Evolutionary conservation across 2,329 filamentous ascomycete genomes (phyloP).

Genomic region (Balansia obtecta): DNA sequence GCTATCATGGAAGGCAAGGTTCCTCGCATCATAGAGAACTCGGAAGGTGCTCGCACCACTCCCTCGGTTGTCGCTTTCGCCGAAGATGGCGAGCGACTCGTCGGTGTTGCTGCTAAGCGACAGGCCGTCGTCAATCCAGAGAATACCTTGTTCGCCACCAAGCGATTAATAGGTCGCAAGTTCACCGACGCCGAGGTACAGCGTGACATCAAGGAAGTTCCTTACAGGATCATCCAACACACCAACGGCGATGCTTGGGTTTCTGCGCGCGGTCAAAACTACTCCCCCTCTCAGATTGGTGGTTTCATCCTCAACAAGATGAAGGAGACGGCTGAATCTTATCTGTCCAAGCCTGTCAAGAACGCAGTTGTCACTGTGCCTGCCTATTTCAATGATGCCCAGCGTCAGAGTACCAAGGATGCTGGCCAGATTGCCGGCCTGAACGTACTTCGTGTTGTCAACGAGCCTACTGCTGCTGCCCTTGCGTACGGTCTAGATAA

Average conservation of each 20-base stretch:
- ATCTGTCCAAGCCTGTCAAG: constrained; percentile 81
- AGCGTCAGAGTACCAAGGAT: constrained; percentile 97
- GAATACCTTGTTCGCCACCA: constrained; percentile 96
- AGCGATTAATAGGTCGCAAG: constrained; percentile 97
- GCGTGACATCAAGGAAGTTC: constrained; percentile 93
- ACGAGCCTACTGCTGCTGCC: constrained; percentile 93
- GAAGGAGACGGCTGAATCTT: constrained; percentile 96
- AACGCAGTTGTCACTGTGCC: constrained; percentile 96
- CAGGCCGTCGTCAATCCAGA: constrained; percentile 97
- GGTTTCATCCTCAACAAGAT: constrained; percentile 96
- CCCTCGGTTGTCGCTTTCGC: constrained; percentile 90
- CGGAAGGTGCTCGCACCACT: constrained; percentile 57
- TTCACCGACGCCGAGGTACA: constrained; percentile 90
- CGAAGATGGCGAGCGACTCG: constrained; percentile 87
- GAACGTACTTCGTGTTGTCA: constrained; percentile 94
- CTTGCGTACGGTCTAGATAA: constrained; percentile 95
- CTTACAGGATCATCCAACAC: constrained; percentile 98
- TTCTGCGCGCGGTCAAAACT: constrained; percentile 83
- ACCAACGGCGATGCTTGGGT: constrained; percentile 95
- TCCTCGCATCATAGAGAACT: constrained; percentile 94
- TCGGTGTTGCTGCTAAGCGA: constrained; percentile 95
- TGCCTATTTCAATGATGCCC: constrained; percentile 97
- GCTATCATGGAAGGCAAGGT: constrained; percentile 95
- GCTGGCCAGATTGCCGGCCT: constrained; percentile 92
- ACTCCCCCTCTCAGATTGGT: constrained; percentile 96